These are phyloP conservation scores for Penicillium canescens DNA, from an alignment of 495 filamentous ascomycete genomes.

Conservation along the genomic window DNA sequence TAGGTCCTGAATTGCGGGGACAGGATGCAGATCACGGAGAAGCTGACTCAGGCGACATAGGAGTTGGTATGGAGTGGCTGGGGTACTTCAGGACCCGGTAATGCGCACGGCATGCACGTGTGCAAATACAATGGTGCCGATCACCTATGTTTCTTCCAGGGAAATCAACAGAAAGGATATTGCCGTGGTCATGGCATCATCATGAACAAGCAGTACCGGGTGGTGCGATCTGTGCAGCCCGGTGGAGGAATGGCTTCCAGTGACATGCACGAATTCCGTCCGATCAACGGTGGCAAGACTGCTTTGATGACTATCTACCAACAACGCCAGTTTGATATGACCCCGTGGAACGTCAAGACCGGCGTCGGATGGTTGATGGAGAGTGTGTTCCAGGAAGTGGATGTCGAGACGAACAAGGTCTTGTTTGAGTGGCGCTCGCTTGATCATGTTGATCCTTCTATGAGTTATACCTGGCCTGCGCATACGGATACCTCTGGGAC, in stretches of 20 bases:
- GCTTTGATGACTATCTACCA: conserved; percentile 59
- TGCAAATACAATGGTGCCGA: conserved; percentile 47
- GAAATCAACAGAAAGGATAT: conserved; percentile 54
- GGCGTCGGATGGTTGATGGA: conserved; percentile 54
- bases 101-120: conserved; percentile 46
- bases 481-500: conserved; percentile 50
- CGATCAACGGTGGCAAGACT: conserved; percentile 47
- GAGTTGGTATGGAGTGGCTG: conserved; percentile 49
- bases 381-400: conserved; percentile 52
- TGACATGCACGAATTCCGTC: conserved; percentile 54
- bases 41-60: conserved; percentile 26
- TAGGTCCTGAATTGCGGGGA: conserved; percentile 20
- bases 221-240: conserved; percentile 45
- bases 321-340: conserved; percentile 54
- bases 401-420: conserved; percentile 49
- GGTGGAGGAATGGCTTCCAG: conserved; percentile 49
- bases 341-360: conserved; percentile 47
- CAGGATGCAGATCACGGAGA: not conserved
- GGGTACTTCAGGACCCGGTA: conserved; percentile 41
- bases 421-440: conserved; percentile 55
- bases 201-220: conserved; percentile 50
- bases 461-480: conserved; percentile 43
- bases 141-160: conserved; percentile 56
- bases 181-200: conserved; percentile 55
- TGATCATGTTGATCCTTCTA: conserved; percentile 51